Evolutionary conservation across 306 rosid genomes (phyloP).

Genomic region (Corylus americana): DNA sequence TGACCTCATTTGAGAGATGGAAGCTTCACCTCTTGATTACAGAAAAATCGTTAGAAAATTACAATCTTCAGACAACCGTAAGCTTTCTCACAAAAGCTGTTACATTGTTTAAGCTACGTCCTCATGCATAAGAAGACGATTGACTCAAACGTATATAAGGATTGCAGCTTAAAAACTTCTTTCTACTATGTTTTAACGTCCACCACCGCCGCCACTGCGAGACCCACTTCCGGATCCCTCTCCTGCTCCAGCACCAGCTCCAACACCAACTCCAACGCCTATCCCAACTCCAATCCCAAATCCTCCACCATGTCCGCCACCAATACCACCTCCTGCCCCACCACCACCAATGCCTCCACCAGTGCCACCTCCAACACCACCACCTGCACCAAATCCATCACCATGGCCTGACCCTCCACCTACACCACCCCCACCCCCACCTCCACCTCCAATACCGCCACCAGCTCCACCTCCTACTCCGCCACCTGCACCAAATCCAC

Average conservation of each 20-base stretch:
- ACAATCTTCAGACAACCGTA: not conserved
- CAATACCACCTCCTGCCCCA: conserved; percentile 41
- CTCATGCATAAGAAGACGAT: not conserved
- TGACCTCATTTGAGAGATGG: not conserved
- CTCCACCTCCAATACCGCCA: conserved; percentile 30
- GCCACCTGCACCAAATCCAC: conserved; percentile 46
- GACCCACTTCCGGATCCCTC: conserved; percentile 38
- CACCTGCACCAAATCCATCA: conserved; percentile 51
- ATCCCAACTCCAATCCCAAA: conserved; percentile 56
- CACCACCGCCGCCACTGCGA: conserved; percentile 36
- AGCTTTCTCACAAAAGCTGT: not conserved
- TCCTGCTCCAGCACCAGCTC: conserved; percentile 24
- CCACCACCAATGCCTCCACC: conserved; percentile 31
- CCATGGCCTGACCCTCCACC: conserved; percentile 58
- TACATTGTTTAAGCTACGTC: not conserved
- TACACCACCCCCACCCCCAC: conserved; percentile 40
- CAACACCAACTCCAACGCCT: conserved; percentile 38
- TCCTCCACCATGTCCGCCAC: conserved; percentile 44
- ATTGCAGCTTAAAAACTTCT: not conserved
- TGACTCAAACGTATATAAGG: not conserved
- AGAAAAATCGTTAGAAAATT: not conserved
- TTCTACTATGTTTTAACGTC: conserved; percentile 20
- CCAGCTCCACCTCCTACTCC: too few relatives aligned
- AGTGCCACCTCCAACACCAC: conserved; percentile 39
- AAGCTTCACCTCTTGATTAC: not conserved